Evolutionary conservation across 2,329 filamentous ascomycete species (phyloP), one percentile per base, ranked within the genome.

Genomic region (Colletotrichum eremochloae): DNA sequence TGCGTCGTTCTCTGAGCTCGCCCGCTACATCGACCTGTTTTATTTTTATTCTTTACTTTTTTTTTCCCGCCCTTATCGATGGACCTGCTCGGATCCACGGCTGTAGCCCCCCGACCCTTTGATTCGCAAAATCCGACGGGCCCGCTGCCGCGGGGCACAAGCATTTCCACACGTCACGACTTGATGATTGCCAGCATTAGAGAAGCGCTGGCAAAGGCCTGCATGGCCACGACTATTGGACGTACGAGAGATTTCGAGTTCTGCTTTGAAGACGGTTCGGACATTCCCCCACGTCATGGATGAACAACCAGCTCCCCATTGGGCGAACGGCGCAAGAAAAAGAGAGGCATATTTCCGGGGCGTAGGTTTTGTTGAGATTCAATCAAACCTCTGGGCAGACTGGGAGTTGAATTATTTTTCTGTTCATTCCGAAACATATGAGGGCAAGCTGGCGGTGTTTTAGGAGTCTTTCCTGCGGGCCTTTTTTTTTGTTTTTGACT

Each of bases 291-390:
- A 63, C 62, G 60, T 71, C 61, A 73, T 61, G 67, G 62, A 69
- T 62, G 67, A 71, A 73, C 56, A 73, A 67, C 70, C 67, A 73
- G 67, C 60, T 73, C 48, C 61, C 62, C 44, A 52, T 57, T 71
- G 67, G 73, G 73, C 72, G 73, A 75, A 75, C 66, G 73, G 73
- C 73, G 73, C 68, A 75, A 72, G 68, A 74, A 73, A 74, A 74
- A 73, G 69, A 73, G 67, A 73, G 70, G 70, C 70, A 73, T 73
- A 73, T 56, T 70, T 57, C 70, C 63, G 70, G 67, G 70, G 70
- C 67, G 70, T 62, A 67, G 70, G 70, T 73, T 73, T 71, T 71
- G 67, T 71, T 72, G 69, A 72, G 46, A 68, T 64, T 71, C 67
- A 71, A 73, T n/a, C 66, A 68, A 72, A 72, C 62, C 67, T 71